These are phyloP conservation scores for Neonectria ditissima DNA, from an alignment of 2,329 filamentous ascomycete genomes.

Conservation along the genomic window DNA sequence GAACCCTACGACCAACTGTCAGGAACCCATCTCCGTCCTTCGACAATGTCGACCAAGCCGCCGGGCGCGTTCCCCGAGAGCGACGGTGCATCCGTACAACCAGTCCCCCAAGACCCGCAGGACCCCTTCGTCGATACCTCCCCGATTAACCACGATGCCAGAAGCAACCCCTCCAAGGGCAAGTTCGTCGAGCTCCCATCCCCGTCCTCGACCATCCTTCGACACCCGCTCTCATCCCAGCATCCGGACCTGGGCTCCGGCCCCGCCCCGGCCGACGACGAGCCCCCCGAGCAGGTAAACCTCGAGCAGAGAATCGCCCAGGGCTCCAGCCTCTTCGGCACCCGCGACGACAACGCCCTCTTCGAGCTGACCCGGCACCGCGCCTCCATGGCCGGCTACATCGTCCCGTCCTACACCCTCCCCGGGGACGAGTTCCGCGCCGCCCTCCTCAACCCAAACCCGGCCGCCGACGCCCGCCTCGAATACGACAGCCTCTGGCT, in stretches of 20 bases:
- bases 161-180: neutral
- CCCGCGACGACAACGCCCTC: neutral
- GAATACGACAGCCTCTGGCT: slow-evolving; percentile 32
- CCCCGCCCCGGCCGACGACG: neutral
- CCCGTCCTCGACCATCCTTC: neutral
- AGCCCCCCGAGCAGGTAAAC: neutral
- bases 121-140: no score
- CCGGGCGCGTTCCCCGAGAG: neutral
- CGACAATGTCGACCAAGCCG: neutral
- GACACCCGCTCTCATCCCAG: neutral
- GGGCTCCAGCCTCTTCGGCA: slow-evolving; percentile 1
- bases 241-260: neutral
- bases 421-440: slow-evolving; percentile 10
- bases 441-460: neutral
- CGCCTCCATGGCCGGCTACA: slow-evolving; percentile 22
- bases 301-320: slow-evolving; percentile 11
- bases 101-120: neutral
- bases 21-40: neutral
- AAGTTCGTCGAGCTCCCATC: neutral
- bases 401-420: slow-evolving; percentile 1
- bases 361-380: neutral
- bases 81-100: neutral
- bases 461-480: slow-evolving; percentile 7
- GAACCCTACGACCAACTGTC: no score
- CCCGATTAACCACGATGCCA: neutral